Conservation (phyloP, 2,329 filamentous ascomycete genomes). For the Aspergillus fijiensis region DNA sequence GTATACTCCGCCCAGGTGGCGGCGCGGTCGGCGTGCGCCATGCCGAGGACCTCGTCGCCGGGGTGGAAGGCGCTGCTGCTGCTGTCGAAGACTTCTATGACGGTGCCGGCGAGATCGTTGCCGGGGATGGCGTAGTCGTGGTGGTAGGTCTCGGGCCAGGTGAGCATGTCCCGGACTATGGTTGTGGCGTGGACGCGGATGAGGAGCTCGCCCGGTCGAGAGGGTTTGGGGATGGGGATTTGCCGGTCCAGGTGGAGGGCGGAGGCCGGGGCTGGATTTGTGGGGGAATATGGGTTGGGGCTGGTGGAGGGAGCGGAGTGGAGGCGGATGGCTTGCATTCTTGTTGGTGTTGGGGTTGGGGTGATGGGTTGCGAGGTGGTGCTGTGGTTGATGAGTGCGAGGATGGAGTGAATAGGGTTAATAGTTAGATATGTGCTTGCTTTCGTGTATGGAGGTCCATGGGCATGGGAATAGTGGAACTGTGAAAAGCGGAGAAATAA, state of each 20-base stretch:
- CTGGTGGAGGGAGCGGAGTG: neutral
- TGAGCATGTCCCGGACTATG: slow-evolving; percentile 16
- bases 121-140: slow-evolving; percentile 21
- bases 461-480: too few species aligned
- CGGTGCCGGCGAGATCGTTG: slow-evolving; percentile 25
- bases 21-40: slow-evolving; percentile 22
- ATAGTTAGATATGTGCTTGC: too few species aligned
- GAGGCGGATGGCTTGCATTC: neutral
- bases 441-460: too few species aligned
- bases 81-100: slow-evolving; percentile 12
- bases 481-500: too few species aligned
- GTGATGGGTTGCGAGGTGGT: neutral
- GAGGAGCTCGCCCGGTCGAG: slow-evolving; percentile 3
- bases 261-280: slow-evolving; percentile 13
- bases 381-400: too few species aligned
- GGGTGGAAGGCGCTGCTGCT: neutral
- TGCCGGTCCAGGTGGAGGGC: slow-evolving; percentile 11
- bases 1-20: slow-evolving; percentile 31
- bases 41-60: slow-evolving; percentile 33
- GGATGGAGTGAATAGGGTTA: too few species aligned
- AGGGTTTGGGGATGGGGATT: slow-evolving; percentile 11
- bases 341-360: neutral
- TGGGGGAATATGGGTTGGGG: slow-evolving; percentile 9
- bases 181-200: slow-evolving; percentile 17
- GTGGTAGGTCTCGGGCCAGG: slow-evolving; percentile 30